Base-by-base conservation (phyloP, 1,284 basidiomycete genomes). In the Calocybe gambosa region DNA sequence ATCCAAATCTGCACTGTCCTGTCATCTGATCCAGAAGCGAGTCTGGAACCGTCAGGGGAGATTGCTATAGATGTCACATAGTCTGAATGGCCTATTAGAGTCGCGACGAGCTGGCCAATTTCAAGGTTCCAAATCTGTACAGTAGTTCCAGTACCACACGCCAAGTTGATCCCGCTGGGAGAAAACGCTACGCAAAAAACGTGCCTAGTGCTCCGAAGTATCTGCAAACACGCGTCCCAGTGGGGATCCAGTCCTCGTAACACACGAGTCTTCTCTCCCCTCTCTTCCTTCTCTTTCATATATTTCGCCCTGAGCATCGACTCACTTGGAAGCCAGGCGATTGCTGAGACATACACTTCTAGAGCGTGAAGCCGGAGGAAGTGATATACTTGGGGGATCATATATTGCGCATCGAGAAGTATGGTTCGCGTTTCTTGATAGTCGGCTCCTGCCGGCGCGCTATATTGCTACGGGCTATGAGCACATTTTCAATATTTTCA, bases 61-160 rank as follows among this genome's bases (percentile, higher is more conserved):
- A 44, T 44, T 5, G 38, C 37, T 12, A 49, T 42, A 6, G 47
- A 44, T 2, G 47, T 49, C 23, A 49, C 34, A 18, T 44, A 44
- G 18, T 42, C 44, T 16, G 47, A 42, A 15, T 33, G 42, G 23
- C 44, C 44, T 26, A 23, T 44, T 42, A 37, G 40, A 6, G 38
- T 44, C 15, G 31, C 19, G 12, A 42, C 40, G 8, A 35, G 37
- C 15, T 42, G 41, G 34, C 40, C 42, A 19, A 42, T 49, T 13
- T 42, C 43, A 8, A 42, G 41, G 29, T 49, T 42, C 47, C 47
- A 49, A 10, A 49, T 42, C 21, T 42, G 47, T 20, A 49, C 38
- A 3, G 47, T 44, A 18, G 29, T 38, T 13, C 44, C 47, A 36
- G 47, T 44, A 13, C 47, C 47, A 36, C 42, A 49, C 16, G 43